phyloP scores from a whole-genome alignment of 441 rosid genomes.

The Pelargonium australe region DNA sequence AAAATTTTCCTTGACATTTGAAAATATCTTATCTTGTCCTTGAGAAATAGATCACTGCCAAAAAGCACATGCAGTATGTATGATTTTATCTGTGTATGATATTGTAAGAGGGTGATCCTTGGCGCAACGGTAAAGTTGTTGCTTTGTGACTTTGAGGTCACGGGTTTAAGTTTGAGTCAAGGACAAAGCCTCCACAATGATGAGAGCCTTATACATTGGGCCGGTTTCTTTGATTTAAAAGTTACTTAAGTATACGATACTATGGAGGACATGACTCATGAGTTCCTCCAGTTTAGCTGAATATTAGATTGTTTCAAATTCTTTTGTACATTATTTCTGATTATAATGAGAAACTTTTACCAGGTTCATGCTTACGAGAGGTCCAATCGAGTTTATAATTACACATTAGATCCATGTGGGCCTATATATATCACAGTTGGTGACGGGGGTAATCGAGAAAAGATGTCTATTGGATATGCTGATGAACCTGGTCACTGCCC shows the following conservation, averaged over 20 bases:
- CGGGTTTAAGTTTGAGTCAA: no score
- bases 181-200: no score
- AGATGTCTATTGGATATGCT: conserved; percentile 43
- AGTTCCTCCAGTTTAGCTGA: background rate
- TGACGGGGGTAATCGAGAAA: conserved; percentile 57
- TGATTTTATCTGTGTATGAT: no score
- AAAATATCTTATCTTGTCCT: no score
- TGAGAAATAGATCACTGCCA: no score
- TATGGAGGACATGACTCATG: background rate
- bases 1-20: background rate
- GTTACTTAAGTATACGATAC: background rate
- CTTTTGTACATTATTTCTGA: background rate
- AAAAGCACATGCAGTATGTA: no score
- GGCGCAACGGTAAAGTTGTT: no score
- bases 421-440: conserved; percentile 48
- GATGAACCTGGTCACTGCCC: conserved; percentile 56
- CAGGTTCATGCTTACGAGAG: conserved; percentile 63
- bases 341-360: background rate
- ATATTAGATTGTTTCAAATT: conserved; percentile 1
- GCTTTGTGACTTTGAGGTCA: no score
- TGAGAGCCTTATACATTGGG: no score
- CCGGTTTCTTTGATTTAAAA: no score
- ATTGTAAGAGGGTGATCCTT: no score
- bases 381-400: conserved; percentile 48
- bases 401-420: conserved; percentile 47